A percentile compares a stretch with the other conserved stretches of the same genome.
phyloP scores from a whole-genome alignment of 2,329 filamentous ascomycete genomes.

The Didymella arachidicola region DNA sequence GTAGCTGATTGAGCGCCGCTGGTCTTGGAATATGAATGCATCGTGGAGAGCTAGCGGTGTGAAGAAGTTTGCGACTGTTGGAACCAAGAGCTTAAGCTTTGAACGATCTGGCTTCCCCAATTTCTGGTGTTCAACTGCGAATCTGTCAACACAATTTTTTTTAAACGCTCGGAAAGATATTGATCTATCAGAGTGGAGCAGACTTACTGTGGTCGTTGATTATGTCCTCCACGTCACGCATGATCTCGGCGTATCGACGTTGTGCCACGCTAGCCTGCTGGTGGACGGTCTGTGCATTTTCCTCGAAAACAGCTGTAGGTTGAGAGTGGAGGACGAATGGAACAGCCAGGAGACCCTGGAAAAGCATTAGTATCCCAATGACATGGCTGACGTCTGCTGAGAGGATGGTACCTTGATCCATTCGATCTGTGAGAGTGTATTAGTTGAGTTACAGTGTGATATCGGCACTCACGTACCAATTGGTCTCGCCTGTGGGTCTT shows the following conservation, averaged over 20 bases:
- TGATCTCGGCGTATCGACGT: slow-evolving; percentile 90
- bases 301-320: slow-evolving; percentile 84
- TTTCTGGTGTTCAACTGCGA: slow-evolving; percentile 73
- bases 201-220: slow-evolving; percentile 86
- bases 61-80: slow-evolving; percentile 91
- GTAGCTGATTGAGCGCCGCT: slow-evolving; percentile 83
- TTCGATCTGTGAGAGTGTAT: slow-evolving; percentile 64
- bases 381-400: not conserved
- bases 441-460: not conserved
- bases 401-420: slow-evolving; percentile 78
- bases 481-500: slow-evolving; percentile 92
- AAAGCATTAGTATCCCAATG: not conserved
- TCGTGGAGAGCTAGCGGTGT: slow-evolving; percentile 85
- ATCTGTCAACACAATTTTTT: slow-evolving; percentile 11
- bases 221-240: slow-evolving; percentile 89
- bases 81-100: slow-evolving; percentile 91
- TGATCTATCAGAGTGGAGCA: too few species aligned
- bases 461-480: slow-evolving; percentile 69
- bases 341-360: slow-evolving; percentile 75
- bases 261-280: slow-evolving; percentile 83
- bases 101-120: slow-evolving; percentile 73
- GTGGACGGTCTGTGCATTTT: slow-evolving; percentile 68
- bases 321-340: slow-evolving; percentile 97
- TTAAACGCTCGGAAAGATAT: not conserved
- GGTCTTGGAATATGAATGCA: slow-evolving; percentile 90